Percentiles rank a stretch among this genome's conserved stretches.
phyloP scores from a whole-genome alignment of 495 filamentous ascomycete species.

The Oleoguttula mirabilis region DNA sequence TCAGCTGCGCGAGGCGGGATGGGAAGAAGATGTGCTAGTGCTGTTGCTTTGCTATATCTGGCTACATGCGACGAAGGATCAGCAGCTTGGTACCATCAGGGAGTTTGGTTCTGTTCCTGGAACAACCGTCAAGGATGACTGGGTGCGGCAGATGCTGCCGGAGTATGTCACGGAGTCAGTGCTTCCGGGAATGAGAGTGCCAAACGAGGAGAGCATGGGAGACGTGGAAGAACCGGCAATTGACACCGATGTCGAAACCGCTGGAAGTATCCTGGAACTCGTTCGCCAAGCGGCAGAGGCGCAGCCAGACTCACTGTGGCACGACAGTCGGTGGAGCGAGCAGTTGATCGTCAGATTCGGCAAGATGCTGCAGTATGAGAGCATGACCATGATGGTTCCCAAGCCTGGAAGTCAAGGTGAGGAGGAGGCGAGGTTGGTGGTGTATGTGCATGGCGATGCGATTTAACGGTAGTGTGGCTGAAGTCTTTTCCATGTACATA shows the following conservation, averaged over 20 bases:
- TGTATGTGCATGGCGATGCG: constrained; percentile 18
- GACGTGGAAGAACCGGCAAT: background rate
- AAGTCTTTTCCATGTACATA: no score
- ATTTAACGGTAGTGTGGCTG: no score
- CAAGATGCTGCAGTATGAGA: constrained; percentile 14
- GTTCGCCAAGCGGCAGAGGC: background rate
- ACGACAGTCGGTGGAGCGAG: constrained; percentile 8
- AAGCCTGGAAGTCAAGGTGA: background rate
- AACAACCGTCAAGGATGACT: background rate
- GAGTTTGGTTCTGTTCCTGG: background rate
- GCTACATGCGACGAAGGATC: background rate
- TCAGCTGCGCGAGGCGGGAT: constrained; percentile 15
- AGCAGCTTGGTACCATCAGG: no score
- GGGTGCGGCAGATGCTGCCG: background rate
- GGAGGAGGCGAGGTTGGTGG: constrained; percentile 9
- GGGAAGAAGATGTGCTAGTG: constrained; percentile 22
- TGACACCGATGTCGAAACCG: background rate
- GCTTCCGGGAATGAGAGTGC: background rate
- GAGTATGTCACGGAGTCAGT: background rate
- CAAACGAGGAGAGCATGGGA: background rate
- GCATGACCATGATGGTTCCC: constrained; percentile 14
- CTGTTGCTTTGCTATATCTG: constrained; percentile 11
- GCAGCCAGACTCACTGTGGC: constrained; percentile 2
- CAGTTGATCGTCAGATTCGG: constrained; percentile 8
- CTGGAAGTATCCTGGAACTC: constrained; percentile 4